Conservation (phyloP, 805 yeast genomes). For the Lipomyces sp. region DNA sequence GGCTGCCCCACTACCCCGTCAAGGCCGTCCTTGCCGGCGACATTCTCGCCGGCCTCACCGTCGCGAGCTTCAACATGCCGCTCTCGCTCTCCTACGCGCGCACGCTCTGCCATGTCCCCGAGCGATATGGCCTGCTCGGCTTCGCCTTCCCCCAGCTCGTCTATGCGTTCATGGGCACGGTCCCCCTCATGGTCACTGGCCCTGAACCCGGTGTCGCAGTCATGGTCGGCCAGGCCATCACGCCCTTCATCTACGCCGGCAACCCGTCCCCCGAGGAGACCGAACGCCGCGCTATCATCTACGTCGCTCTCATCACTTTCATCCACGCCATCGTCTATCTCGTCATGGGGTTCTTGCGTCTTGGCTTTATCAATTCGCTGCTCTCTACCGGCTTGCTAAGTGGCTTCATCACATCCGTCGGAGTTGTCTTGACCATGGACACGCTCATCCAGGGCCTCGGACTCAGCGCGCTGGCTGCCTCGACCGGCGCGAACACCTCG, state of each 20-base stretch:
- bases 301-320: constrained; percentile 63
- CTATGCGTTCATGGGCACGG: constrained; percentile 75
- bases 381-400: constrained; percentile 70
- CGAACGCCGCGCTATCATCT: constrained; percentile 26
- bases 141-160: constrained; percentile 74
- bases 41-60: constrained; percentile 74
- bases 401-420: constrained; percentile 85
- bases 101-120: constrained; percentile 78
- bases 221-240: constrained; percentile 75
- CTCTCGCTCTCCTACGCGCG: constrained; percentile 80
- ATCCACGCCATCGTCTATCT: constrained; percentile 71
- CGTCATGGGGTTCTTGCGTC: constrained; percentile 72
- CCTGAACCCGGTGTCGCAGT: constrained; percentile 88
- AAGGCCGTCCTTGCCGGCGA: constrained; percentile 51
- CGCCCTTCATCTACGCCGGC: constrained; percentile 48
- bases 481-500: constrained; percentile 54
- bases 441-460: constrained; percentile 73
- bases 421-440: constrained; percentile 75
- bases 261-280: constrained; percentile 30
- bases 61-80: constrained; percentile 91
- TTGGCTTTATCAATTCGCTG: constrained; percentile 81
- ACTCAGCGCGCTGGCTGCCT: constrained; percentile 46
- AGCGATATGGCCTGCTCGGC: constrained; percentile 73
- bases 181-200: constrained; percentile 86
- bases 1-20: constrained; percentile 48